These are phyloP conservation scores for Solanum chaucha DNA, from an alignment of 257 asterid genomes.

Conservation along the genomic window DNA sequence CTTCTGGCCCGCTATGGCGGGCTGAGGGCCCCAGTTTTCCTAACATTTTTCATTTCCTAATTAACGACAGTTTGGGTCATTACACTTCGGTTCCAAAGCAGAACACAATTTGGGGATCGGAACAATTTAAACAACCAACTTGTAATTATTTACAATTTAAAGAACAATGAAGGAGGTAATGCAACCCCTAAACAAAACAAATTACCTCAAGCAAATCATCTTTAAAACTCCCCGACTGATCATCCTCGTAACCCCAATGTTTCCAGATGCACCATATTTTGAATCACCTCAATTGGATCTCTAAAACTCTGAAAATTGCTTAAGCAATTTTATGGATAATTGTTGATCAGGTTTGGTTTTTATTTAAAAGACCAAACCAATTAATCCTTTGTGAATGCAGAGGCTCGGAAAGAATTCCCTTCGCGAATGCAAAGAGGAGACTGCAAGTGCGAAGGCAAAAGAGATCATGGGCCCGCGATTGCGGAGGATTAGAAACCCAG, in stretches of 20 bases:
- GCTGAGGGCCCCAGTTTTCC: too few species aligned
- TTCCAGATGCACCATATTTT: not conserved
- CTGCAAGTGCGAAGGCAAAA: not conserved
- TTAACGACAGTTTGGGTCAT: too few species aligned
- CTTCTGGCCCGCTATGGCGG: too few species aligned
- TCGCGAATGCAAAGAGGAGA: not conserved
- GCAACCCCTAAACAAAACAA: not conserved
- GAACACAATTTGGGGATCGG: too few species aligned
- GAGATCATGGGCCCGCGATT: too few species aligned
- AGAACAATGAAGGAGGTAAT: not conserved
- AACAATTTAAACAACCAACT: not conserved
- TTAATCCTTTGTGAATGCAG: too few species aligned
- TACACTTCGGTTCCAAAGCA: not conserved
- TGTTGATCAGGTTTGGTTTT: not conserved
- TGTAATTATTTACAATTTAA: not conserved
- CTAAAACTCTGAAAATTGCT: not conserved
- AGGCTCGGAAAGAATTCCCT: not conserved
- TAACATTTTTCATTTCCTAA: too few species aligned
- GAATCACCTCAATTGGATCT: not conserved
- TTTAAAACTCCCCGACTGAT: not conserved
- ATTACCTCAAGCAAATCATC: not conserved
- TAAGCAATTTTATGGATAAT: too few species aligned
- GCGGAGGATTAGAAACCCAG: too few species aligned
- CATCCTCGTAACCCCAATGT: not conserved
- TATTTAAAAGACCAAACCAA: not conserved